Evolutionary conservation across 2,329 filamentous ascomycete species (phyloP), one percentile per base, ranked within the genome.

Genomic region (Fusarium kyushuense): DNA sequence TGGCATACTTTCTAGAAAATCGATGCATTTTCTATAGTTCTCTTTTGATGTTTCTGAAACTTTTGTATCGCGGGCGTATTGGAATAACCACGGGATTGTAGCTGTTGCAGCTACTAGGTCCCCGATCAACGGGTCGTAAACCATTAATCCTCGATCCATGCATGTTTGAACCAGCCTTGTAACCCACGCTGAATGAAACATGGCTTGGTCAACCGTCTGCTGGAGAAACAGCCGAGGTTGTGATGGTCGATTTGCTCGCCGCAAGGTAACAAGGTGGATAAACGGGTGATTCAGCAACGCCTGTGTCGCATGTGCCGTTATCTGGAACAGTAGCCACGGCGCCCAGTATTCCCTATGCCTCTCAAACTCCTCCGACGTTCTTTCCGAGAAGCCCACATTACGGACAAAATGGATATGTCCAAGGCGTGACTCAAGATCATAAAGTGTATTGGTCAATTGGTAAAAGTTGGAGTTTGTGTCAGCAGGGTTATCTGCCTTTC

Each of bases 101-200:
- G 70, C 68, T 0, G 71, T 68, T 5, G 70, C 63, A 9, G 71
- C 71, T 23, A 73, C 65, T n/a, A 71, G 30, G 8, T 67, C 67
- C 5, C 70, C 64, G 1, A 72, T 68, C 10, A 72, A 41, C 0
- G 71, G 71, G 14, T 73, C 70, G 14, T 58, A 62, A 5, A 70
- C 59, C 40, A 58, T 41, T 8, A 73, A 67, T 2, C 58, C 56
- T 13, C 66, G 42, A 23, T 72, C 70, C 23, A 72, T 45, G 14
- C 70, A 72, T 14, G 69, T 73, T 23, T 73, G 66, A 1, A 71
- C 52, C 17, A 73, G 36, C 2, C 69, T 43, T 1, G 60, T 56
- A 8, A 73, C 71, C 71, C 70, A 73, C 1, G 61, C 63, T 10
- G 66, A 71, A 29, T 73, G 69, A n/a, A 70, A 73, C 47, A 73